Conservation (phyloP, 164 flowering plant genomes). For the Paratinospora sagittata region DNA sequence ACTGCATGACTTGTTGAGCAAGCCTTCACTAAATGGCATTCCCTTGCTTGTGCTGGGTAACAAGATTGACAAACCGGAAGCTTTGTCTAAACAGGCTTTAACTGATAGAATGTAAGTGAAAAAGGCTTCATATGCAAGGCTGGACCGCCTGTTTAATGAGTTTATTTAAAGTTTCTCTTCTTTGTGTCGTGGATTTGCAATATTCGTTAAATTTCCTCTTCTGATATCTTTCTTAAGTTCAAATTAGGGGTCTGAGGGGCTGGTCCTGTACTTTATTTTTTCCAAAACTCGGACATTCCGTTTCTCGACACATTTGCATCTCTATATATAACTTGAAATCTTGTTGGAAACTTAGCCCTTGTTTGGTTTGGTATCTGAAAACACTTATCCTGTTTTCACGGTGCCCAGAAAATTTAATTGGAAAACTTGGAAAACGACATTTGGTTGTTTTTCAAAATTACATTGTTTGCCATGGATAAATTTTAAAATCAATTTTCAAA, state of each 20-base stretch:
- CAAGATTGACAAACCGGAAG: constrained; percentile 71
- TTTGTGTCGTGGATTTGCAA: neutral
- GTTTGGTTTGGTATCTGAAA: no score
- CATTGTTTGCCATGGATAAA: no score
- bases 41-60: constrained; percentile 77
- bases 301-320: neutral
- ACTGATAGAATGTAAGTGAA: constrained; percentile 63
- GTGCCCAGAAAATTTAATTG: no score
- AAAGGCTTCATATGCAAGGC: no score
- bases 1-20: constrained; percentile 74
- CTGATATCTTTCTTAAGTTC: neutral
- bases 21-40: constrained; percentile 63
- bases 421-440: no score
- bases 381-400: no score
- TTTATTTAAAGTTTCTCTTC: neutral
- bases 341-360: neutral
- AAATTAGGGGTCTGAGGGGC: neutral
- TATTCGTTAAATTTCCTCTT: neutral
- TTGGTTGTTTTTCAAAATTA: no score
- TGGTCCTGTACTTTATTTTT: neutral
- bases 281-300: neutral
- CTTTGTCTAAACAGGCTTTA: constrained; percentile 54
- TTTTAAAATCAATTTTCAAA: no score
- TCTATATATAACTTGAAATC: neutral
- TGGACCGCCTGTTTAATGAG: no score